Base-by-base conservation (phyloP, 495 filamentous ascomycete genomes). In the Penicillium alfredii region DNA sequence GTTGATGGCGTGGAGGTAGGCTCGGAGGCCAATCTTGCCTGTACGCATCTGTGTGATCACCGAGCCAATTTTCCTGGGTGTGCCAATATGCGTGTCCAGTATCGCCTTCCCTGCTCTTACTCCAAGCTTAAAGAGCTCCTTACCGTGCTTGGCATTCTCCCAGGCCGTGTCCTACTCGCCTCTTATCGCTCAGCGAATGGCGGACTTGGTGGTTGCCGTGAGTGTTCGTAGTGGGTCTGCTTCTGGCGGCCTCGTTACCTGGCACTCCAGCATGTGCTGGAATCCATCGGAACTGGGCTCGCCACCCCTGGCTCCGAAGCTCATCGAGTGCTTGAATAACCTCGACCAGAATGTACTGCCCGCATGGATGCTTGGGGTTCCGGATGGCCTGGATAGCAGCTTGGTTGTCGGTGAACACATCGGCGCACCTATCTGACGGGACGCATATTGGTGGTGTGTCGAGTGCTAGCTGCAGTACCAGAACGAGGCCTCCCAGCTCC, bases 61-160 rank as follows among this genome's bases (percentile, higher is more conserved):
- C 0, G 55, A 59, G 38, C 54, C 59, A 14, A 58, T 55, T 30
- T 46, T 51, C 38, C 33, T 76, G 64, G 35, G 39, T 30, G 34
- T 20, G 14, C 28, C 41, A 26, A 29, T 14, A 6, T 44, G 41
- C 18, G 16, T 33, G 13, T 44, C 34, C 21, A 44, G 23, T 16
- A 35, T 35, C 20, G 33, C 33, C 21, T 35, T 35, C 21, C 33
- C 33, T 9, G 33, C 19, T 15, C 33, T 23, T 13, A 35, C 33
- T 15, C 33, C 33, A 15, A 35, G 33, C 21, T 21, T 42, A 31
- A 31, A 36, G 25, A 42, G 40, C 19, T 36, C 40, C 31, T 26
- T 42, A 0, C 40, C 40, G 33, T 42, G 32, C n/a, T 36, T 42
- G 32, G 7, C 26, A 16, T 42, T 42, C 33, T 42, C 32, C 33